A percentile compares a stretch with the other conserved stretches of the same genome.
phyloP scores from a whole-genome alignment of 1,139 yeast species.

The Zygoascus sp. region DNA sequence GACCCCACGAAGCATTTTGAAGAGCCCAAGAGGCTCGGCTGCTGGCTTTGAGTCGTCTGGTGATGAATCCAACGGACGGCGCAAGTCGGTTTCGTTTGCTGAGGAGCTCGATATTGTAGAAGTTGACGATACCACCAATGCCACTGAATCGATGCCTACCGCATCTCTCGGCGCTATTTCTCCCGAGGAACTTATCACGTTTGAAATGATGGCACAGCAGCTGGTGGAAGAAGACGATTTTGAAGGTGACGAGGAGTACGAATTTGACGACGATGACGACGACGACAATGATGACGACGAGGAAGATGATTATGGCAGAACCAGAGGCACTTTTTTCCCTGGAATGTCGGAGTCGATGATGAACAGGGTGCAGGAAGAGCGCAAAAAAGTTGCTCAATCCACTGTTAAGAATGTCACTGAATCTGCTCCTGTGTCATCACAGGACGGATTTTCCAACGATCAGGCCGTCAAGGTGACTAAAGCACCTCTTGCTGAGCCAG shows the following conservation, averaged over 20 bases:
- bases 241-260: constrained; percentile 38
- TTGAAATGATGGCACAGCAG: constrained; percentile 11
- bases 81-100: constrained; percentile 11
- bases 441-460: not conserved
- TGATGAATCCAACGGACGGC: not conserved
- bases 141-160: not conserved
- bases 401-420: not conserved
- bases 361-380: constrained; percentile 11
- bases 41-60: not conserved
- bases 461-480: not conserved
- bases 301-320: constrained; percentile 39
- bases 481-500: constrained; percentile 46
- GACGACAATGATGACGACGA: constrained; percentile 35
- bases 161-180: not conserved
- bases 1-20: constrained; percentile 7
- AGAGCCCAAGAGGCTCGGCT: not conserved
- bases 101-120: constrained; percentile 8
- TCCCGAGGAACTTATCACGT: constrained; percentile 8
- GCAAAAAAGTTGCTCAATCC: not conserved
- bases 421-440: not conserved
- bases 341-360: constrained; percentile 13
- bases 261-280: constrained; percentile 37
- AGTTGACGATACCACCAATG: not conserved
- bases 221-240: constrained; percentile 16
- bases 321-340: constrained; percentile 37